Evolutionary conservation across 2,329 filamentous ascomycete genomes (phyloP).

Genomic region (Clonostachys rhizophaga): DNA sequence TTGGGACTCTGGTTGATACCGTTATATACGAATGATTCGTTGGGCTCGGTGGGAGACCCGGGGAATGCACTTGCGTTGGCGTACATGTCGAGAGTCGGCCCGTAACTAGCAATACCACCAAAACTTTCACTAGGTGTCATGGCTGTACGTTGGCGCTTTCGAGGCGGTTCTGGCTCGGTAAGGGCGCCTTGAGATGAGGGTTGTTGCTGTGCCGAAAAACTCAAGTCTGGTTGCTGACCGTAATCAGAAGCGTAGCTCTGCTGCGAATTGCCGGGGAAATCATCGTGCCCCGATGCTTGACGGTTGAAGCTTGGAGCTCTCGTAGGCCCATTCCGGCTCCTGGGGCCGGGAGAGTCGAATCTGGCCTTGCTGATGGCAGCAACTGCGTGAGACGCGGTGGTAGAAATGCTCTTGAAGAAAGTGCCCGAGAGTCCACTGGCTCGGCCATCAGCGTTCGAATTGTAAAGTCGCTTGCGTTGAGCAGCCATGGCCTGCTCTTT

Average conservation of each 20-base stretch:
- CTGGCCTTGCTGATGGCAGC: conserved; percentile 95
- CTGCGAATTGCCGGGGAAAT: conserved; percentile 72
- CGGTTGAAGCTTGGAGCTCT: conserved; percentile 67
- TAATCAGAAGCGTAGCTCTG: conserved; percentile 78
- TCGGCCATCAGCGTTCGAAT: conserved; percentile 63
- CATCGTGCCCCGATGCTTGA: conserved; percentile 66
- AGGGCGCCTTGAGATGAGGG: conserved; percentile 13
- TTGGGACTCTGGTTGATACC: conserved; percentile 39
- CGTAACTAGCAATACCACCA: conserved; percentile 34
- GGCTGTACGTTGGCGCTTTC: conserved; percentile 66
- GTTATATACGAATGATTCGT: conserved; percentile 71
- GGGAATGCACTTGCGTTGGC: conserved; percentile 42
- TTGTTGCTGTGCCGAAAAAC: conserved; percentile 57
- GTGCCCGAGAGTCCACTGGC: conserved; percentile 69
- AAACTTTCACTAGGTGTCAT: conserved; percentile 55
- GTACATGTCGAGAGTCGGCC: conserved; percentile 40
- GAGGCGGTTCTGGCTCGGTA: conserved; percentile 68
- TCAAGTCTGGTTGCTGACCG: conserved; percentile 67
- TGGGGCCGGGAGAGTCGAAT: conserved; percentile 79
- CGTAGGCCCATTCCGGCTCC: conserved; percentile 58
- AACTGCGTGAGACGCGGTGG: conserved; percentile 86
- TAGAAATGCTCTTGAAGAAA: conserved; percentile 96
- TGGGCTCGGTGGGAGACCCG: conserved; percentile 74
- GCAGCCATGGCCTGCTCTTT: conserved; percentile 99
- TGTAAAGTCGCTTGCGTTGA: conserved; percentile 88